Percentiles rank a stretch among this genome's conserved stretches.
phyloP scores from a whole-genome alignment of 108 stramenopile species.

The Epithemia pelagica region DNA sequence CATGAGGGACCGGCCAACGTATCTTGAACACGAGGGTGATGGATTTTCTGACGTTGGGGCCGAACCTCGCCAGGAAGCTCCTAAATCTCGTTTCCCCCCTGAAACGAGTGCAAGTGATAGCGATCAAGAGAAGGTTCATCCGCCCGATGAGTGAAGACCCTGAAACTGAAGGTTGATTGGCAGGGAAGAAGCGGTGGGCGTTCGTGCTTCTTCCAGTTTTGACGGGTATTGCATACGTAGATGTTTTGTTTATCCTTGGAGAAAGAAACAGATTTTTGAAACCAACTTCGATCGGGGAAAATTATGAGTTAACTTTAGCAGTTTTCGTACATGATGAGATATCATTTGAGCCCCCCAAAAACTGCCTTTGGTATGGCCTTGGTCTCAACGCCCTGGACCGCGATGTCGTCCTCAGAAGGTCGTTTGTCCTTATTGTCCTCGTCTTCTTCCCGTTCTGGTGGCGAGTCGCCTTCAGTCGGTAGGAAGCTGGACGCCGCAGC shows the following conservation, averaged over 20 bases:
- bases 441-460: neutral
- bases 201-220: no score
- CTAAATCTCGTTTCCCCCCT: neutral
- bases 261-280: no score
- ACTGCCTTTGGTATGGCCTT: conserved; percentile 71
- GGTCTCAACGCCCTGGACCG: conserved; percentile 30
- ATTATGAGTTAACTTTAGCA: neutral
- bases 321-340: no score
- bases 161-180: no score
- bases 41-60: neutral
- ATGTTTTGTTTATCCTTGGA: no score
- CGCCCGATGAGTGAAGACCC: no score
- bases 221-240: no score
- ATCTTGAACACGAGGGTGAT: neutral
- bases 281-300: neutral
- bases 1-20: neutral
- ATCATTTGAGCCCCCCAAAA: conserved; percentile 47
- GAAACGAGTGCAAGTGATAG: neutral
- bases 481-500: conserved; percentile 12
- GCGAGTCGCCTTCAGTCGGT: conserved; percentile 4
- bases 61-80: neutral
- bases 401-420: neutral
- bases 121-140: neutral
- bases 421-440: neutral
- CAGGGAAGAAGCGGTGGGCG: no score